Percentiles rank a stretch among this genome's conserved stretches.
These are phyloP conservation scores for Centrapalus pauciflorus DNA, from an alignment of 129 eudicot genomes.

Conservation along the genomic window DNA sequence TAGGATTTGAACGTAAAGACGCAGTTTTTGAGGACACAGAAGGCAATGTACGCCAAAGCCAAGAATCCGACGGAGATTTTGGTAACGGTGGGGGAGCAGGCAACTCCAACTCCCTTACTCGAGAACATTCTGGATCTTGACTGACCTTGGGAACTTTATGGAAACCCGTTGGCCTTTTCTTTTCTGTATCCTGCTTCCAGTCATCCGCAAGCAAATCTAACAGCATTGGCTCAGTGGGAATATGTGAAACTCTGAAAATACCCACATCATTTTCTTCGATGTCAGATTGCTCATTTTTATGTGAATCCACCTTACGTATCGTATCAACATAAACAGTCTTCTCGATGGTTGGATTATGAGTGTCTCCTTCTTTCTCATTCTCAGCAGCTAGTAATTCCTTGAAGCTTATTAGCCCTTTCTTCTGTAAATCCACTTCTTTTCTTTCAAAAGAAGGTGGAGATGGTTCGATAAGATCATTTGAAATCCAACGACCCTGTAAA, in stretches of 20 bases:
- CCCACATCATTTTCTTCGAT: slow-evolving; percentile 16
- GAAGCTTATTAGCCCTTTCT: slow-evolving; percentile 31
- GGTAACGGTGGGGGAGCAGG: slow-evolving; percentile 68
- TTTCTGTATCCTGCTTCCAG: slow-evolving; percentile 16
- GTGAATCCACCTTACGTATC: slow-evolving; percentile 36
- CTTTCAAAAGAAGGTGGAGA: slow-evolving; percentile 12
- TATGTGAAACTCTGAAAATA: slow-evolving; percentile 14
- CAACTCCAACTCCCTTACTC: slow-evolving; percentile 9
- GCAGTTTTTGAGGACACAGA: slow-evolving; percentile 36
- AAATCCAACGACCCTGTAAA: slow-evolving; percentile 1
- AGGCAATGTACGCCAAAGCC: slow-evolving; percentile 89
- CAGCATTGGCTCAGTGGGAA: slow-evolving; percentile 13
- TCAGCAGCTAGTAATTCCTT: slow-evolving; percentile 44
- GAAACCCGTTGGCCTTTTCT: slow-evolving; percentile 6
- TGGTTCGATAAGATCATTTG: background rate
- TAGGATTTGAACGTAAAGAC: slow-evolving; percentile 24
- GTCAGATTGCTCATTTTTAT: slow-evolving; percentile 17
- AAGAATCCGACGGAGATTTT: slow-evolving; percentile 91
- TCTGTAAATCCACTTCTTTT: slow-evolving; percentile 10
- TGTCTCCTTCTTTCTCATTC: slow-evolving; percentile 25
- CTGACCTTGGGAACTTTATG: slow-evolving; percentile 9
- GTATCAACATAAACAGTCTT: slow-evolving; percentile 69
- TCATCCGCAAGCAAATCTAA: slow-evolving; percentile 14
- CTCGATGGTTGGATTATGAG: slow-evolving; percentile 31
- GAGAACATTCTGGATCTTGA: slow-evolving; percentile 17